Evolutionary conservation across 2,329 filamentous ascomycete genomes (phyloP).

Genomic region (Harringtonia lauricola): DNA sequence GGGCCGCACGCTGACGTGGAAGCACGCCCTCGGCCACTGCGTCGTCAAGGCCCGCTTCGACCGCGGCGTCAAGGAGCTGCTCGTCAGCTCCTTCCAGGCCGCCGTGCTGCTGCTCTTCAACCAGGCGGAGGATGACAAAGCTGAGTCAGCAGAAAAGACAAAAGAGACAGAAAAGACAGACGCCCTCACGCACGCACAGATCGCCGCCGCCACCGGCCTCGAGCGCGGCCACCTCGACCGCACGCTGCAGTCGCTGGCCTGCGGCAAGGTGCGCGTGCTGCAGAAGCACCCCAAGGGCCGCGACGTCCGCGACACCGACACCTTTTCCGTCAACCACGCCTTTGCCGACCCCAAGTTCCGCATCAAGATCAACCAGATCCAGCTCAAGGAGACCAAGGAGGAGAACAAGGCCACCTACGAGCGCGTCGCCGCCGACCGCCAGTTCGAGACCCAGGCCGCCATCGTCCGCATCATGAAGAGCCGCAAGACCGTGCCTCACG

Average conservation of each 20-base stretch:
- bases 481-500: constrained; percentile 74
- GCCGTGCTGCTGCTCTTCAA: constrained; percentile 90
- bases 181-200: constrained; percentile 62
- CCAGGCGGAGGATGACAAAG: constrained; percentile 33
- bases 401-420: constrained; percentile 94
- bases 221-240: constrained; percentile 70
- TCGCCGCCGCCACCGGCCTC: constrained; percentile 64
- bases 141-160: not conserved
- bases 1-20: constrained; percentile 80
- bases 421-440: constrained; percentile 75
- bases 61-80: constrained; percentile 73
- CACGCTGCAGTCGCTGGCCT: constrained; percentile 90
- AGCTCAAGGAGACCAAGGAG: constrained; percentile 88
- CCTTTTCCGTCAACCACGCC: constrained; percentile 66
- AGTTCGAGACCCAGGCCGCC: constrained; percentile 94
- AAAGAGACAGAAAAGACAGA: constrained; percentile 30
- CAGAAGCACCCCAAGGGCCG: constrained; percentile 75
- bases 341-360: constrained; percentile 78
- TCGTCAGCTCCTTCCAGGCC: constrained; percentile 87
- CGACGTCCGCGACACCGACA: constrained; percentile 69
- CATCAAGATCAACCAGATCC: constrained; percentile 98
- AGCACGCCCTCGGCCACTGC: constrained; percentile 85
- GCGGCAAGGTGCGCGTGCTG: constrained; percentile 76
- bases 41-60: constrained; percentile 72
- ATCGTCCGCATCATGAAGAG: constrained; percentile 97